Conservation (phyloP, 164 flowering plant species). For the Vitis riparia region DNA sequence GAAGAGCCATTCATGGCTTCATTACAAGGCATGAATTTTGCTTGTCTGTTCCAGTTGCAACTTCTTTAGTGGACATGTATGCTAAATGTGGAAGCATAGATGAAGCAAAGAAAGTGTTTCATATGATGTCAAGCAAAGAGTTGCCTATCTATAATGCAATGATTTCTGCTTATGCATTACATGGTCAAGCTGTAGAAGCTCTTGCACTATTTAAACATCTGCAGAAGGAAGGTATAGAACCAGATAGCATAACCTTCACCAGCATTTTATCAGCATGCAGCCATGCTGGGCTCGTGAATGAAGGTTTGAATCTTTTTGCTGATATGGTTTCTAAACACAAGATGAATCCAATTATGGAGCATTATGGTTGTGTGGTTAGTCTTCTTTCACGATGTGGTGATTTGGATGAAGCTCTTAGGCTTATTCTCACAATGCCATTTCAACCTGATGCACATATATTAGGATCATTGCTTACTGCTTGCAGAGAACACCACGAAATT, state of each 20-base stretch:
- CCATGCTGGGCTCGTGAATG: conserved; percentile 51
- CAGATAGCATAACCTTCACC: conserved; percentile 61
- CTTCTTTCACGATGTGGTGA: conserved; percentile 53
- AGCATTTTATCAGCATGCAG: conserved; percentile 56
- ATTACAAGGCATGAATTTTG: conserved; percentile 26
- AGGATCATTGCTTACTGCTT: conserved; percentile 51
- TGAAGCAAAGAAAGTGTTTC: conserved; percentile 46
- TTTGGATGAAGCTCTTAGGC: conserved; percentile 42
- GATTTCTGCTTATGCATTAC: conserved; percentile 54
- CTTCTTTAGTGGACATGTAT: conserved; percentile 66
- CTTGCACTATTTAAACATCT: conserved; percentile 38
- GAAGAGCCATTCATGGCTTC: conserved; percentile 61
- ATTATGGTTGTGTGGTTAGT: conserved; percentile 57
- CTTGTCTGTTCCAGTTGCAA: conserved; percentile 32
- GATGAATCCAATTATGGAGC: conserved; percentile 50
- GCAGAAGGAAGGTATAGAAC: conserved; percentile 35
- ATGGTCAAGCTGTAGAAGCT: conserved; percentile 54
- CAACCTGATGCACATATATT: conserved; percentile 51
- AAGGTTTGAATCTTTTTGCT: conserved; percentile 50
- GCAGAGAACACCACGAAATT: conserved; percentile 33
- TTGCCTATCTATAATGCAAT: conserved; percentile 60
- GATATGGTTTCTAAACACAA: conserved; percentile 35
- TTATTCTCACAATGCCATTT: conserved; percentile 40
- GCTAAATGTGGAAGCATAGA: conserved; percentile 64
- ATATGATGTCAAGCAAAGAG: conserved; percentile 32